A percentile compares a stretch with the other conserved stretches of the same genome.
phyloP scores from a whole-genome alignment of 2,329 filamentous ascomycete species.

The Clarireedia paspali region DNA sequence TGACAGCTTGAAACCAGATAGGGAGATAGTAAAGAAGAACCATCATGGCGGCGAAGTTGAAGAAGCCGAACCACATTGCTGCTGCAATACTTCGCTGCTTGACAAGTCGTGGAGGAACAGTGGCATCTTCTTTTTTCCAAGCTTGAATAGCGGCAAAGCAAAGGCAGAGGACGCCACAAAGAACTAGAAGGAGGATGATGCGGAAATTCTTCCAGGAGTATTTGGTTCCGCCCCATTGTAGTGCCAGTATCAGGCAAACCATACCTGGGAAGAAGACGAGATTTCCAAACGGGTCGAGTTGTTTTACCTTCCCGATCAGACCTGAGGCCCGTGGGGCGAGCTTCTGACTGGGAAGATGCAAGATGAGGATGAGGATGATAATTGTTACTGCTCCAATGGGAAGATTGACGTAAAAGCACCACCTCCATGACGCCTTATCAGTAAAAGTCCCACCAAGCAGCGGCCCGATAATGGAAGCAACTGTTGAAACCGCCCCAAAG shows the following conservation, averaged over 20 bases:
- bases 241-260: slow-evolving; percentile 33
- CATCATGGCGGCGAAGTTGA: slow-evolving; percentile 18
- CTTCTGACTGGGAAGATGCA: not conserved
- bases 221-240: slow-evolving; percentile 37
- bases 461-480: slow-evolving; percentile 21
- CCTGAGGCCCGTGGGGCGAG: not conserved
- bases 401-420: slow-evolving; percentile 28
- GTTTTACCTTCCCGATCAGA: not conserved
- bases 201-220: slow-evolving; percentile 34
- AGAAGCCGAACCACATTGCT: not conserved
- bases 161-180: slow-evolving; percentile 19
- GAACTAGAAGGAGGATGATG: slow-evolving; percentile 35
- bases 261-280: slow-evolving; percentile 34
- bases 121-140: slow-evolving; percentile 33
- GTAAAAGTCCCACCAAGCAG: slow-evolving; percentile 28
- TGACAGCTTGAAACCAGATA: slow-evolving; percentile 18
- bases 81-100: slow-evolving; percentile 28
- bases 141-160: slow-evolving; percentile 31
- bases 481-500: slow-evolving; percentile 18
- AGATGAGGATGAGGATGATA: not conserved
- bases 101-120: slow-evolving; percentile 31
- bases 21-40: slow-evolving; percentile 27
- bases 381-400: slow-evolving; percentile 33
- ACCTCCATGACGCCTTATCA: slow-evolving; percentile 30
- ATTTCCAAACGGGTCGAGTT: slow-evolving; percentile 34